Base-by-base conservation (phyloP, 768 basidiomycete genomes). In the Xerocomus spinulosus region DNA sequence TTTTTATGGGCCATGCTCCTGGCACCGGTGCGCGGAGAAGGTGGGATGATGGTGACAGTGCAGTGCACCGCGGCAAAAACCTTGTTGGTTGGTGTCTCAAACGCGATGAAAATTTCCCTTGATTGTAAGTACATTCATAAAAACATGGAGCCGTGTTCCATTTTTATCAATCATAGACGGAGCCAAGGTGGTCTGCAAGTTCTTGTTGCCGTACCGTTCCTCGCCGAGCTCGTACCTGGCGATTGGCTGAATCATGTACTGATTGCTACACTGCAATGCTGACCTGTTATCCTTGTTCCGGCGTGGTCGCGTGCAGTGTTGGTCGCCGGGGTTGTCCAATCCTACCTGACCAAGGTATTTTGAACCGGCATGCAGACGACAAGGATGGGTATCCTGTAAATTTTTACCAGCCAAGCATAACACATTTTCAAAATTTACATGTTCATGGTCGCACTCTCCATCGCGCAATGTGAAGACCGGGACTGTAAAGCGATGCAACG, bases 21-120 rank as follows among this genome's bases (percentile, higher is more conserved):
- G 42, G 51, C 51, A 57, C 58, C 14, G 48, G 52, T 49, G 57
- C 44, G 53, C 43, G 44, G 29, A 6, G 35, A 61, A 30, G 44
- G 28, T 42, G 53, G 51, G 44, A 41, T 49, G 37, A 49, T 51
- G 42, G 41, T 25, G 33, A 32, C 10, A 2, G 33, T 37, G 43
- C 50, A 43, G 49, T 18, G 41, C 38, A 51, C 32, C n/a, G 32
- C 39, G 29, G 26, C 13, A 41, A 51, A 23, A 33, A 40, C 39
- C 39, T 40, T 21, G 30, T 17, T 42, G 20, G 26, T 20, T 28
- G 36, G 25, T 30, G 26, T 45, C 34, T 29, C 26, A 38, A 46
- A 20, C 1, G 4, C 32, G 9, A 39, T 14, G 34, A 44, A 46
- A 18, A 33, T 38, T 28, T 41, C 23, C 17, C 42, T 26, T 37